Evolutionary conservation across 208 protist genomes (phyloP).

Genomic region (Borovskyia barvae): DNA sequence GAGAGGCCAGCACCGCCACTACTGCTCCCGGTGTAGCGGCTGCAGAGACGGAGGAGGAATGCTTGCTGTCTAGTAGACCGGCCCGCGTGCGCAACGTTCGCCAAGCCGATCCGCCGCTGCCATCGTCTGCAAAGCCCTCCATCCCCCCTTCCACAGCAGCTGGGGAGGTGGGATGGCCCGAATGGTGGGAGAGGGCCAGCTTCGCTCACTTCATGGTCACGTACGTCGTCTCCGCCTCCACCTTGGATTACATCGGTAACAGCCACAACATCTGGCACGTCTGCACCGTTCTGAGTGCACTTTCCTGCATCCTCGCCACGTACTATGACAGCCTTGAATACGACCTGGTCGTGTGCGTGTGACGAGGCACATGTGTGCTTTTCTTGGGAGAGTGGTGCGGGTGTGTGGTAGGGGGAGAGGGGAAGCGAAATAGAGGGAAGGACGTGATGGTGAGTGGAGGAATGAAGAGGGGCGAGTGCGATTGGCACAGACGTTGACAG

Average conservation of each 20-base stretch:
- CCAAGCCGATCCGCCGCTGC: no score
- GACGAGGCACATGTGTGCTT: not conserved
- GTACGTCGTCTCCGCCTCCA: constrained; percentile 38
- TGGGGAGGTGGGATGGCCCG: not conserved
- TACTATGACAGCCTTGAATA: constrained; percentile 73
- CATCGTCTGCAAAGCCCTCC: no score
- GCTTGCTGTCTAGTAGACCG: no score
- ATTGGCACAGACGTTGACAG: no score
- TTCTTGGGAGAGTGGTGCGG: not conserved
- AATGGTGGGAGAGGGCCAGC: constrained; percentile 19
- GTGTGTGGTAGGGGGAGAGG: not conserved
- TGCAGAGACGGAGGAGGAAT: no score
- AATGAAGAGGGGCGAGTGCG: no score
- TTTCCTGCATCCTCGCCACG: constrained; percentile 41
- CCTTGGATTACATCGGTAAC: constrained; percentile 62
- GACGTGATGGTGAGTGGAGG: no score
- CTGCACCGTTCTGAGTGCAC: constrained; percentile 42
- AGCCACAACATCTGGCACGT: constrained; percentile 76
- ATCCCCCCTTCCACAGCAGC: not conserved
- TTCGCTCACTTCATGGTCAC: constrained; percentile 23
- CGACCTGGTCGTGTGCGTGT: constrained; percentile 34
- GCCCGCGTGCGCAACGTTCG: no score
- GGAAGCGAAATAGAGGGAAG: no score
- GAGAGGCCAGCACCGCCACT: not conserved
- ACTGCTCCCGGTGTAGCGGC: no score